Evolutionary conservation across 371 early-diverging fungal species (phyloP), one percentile per base, ranked within the genome.

Genomic region (Mortierella sp.): DNA sequence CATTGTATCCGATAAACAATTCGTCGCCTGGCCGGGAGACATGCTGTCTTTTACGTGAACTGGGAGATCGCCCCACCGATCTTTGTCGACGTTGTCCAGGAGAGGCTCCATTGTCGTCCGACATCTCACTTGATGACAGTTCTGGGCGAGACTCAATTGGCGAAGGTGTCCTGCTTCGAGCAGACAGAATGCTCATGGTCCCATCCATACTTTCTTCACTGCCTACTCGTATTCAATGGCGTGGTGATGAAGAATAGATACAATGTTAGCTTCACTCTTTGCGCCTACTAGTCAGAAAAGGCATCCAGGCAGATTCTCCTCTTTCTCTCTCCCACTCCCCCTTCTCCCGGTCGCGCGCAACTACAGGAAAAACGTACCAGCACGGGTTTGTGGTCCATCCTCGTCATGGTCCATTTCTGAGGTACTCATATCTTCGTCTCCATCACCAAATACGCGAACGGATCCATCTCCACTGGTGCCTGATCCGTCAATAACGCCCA

Each of bases 131-230:
- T 0, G 69, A 68, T 2, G 74, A 74, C 16, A 67, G 24, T 1
- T 67, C 74, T 4, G 31, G 47, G 1, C 68, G 64, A 24, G 64
- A 61, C 14, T 49, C 65, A 6, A 68, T 31, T 1, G 77, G 77
- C 2, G 77, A 76, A 13, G 70, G 69, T 17, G 77, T 63, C 39
- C 67, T 63, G 21, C 69, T 76, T 24, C 51, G 60, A 3, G 51
- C 77, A 13, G 77, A 64, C 31, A 69, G 10, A 41, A 69, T 57
- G 41, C 77, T 68, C 63, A 65, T 68, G 7, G 69, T 68, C 25
- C 66, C 72, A 19, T 63, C 70, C 55, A 70, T 63, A 43, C 70
- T 70, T 3, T 49, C 70, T 19, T 70, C 70, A 44, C 63, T 70
- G 39, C 49, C 70, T 70, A 63, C 3, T 45, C n/a, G 12, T 16